A percentile compares a stretch with the other conserved stretches of the same genome.
Evolutionary conservation across 2,329 filamentous ascomycete genomes (phyloP).

Genomic region (Albophoma yamanashiensis): DNA sequence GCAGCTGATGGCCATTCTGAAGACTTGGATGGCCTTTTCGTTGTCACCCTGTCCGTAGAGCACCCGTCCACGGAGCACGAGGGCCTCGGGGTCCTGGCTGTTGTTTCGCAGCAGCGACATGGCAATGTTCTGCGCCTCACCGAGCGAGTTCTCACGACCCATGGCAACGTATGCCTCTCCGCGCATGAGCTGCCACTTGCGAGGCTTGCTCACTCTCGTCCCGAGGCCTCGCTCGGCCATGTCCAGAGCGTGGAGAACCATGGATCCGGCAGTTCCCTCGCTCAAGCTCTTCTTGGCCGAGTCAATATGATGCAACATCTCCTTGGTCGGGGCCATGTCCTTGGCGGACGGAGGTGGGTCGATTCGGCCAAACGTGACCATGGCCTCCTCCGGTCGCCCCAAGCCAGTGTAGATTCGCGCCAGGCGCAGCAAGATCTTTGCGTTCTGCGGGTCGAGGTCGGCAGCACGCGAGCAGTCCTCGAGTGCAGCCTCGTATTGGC

Average conservation of each 20-base stretch:
- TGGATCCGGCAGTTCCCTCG: slow-evolving; percentile 70
- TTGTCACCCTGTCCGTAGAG: slow-evolving; percentile 91
- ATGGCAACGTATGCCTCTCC: slow-evolving; percentile 90
- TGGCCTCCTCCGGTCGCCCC: slow-evolving; percentile 76
- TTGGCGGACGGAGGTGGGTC: slow-evolving; percentile 71
- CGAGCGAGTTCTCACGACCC: slow-evolving; percentile 77
- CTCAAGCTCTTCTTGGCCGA: slow-evolving; percentile 70
- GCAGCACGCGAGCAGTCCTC: slow-evolving; percentile 79
- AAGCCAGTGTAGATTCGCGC: slow-evolving; percentile 84
- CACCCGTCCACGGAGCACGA: slow-evolving; percentile 79
- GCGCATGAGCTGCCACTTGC: slow-evolving; percentile 89
- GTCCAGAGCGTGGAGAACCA: slow-evolving; percentile 86
- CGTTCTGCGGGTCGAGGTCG: slow-evolving; percentile 73
- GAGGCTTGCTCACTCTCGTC: slow-evolving; percentile 62
- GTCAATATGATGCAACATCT: slow-evolving; percentile 73
- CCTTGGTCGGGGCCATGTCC: slow-evolving; percentile 71
- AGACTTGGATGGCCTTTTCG: slow-evolving; percentile 85
- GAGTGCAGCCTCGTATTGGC: slow-evolving; percentile 66
- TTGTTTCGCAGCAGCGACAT: slow-evolving; percentile 80
- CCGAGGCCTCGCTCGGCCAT: slow-evolving; percentile 79
- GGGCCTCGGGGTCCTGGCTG: slow-evolving; percentile 83
- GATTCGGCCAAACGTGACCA: slow-evolving; percentile 73
- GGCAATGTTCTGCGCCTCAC: slow-evolving; percentile 85
- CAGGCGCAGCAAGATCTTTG: slow-evolving; percentile 80
- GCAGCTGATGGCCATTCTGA: slow-evolving; percentile 78